Conservation (phyloP, 2,329 filamentous ascomycete genomes). For the Ascochyta fabae region DNA sequence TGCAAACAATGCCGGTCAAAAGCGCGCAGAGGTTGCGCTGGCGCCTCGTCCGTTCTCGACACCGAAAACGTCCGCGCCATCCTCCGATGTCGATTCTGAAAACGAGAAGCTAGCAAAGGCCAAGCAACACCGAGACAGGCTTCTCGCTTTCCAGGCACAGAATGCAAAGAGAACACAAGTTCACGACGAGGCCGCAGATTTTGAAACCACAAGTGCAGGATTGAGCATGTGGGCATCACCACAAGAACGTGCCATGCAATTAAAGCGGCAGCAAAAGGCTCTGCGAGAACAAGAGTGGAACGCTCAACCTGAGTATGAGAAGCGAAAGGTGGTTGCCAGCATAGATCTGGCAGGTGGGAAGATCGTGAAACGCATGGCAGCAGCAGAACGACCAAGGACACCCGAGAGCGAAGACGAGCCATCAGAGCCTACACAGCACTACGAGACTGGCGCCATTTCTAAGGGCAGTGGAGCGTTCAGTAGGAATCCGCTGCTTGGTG, state of each 20-base stretch:
- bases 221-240: slow-evolving; percentile 84
- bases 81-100: slow-evolving; percentile 51
- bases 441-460: slow-evolving; percentile 29
- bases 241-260: slow-evolving; percentile 78
- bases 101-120: slow-evolving; percentile 72
- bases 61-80: slow-evolving; percentile 44
- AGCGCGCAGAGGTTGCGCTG: slow-evolving; percentile 68
- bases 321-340: slow-evolving; percentile 81
- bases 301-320: slow-evolving; percentile 85
- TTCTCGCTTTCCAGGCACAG: slow-evolving; percentile 82
- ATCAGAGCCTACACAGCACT: slow-evolving; percentile 34
- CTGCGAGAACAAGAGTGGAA: slow-evolving; percentile 88
- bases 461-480: slow-evolving; percentile 66
- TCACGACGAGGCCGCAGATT: slow-evolving; percentile 82
- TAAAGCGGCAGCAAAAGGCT: slow-evolving; percentile 85
- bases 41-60: slow-evolving; percentile 65
- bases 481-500: slow-evolving; percentile 70
- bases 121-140: slow-evolving; percentile 77
- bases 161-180: slow-evolving; percentile 85
- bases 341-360: slow-evolving; percentile 81
- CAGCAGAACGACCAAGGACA: slow-evolving; percentile 62
- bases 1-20: slow-evolving; percentile 74
- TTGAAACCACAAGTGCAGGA: slow-evolving; percentile 66
- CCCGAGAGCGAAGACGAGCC: slow-evolving; percentile 59
- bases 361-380: slow-evolving; percentile 74